phyloP scores from a whole-genome alignment of 1,284 basidiomycete species.

The Pisolithus thermaeus region DNA sequence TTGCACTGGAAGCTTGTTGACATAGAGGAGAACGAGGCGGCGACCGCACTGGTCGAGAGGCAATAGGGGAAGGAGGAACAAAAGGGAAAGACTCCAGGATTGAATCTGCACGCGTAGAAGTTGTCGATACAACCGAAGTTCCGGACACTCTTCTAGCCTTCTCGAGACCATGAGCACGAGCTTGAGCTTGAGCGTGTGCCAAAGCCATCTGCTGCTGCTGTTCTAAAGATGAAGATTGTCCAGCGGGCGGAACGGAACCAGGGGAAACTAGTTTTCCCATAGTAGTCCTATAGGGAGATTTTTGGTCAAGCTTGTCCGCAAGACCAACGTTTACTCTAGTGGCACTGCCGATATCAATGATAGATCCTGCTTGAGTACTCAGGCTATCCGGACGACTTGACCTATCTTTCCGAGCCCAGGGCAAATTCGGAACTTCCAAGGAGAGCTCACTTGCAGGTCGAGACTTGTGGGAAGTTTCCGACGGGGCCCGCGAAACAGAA shows the following conservation, averaged over 20 bases:
- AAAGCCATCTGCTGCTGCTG: constrained; percentile 58
- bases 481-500: constrained; percentile 36
- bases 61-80: constrained; percentile 78
- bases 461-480: constrained; percentile 38
- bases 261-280: constrained; percentile 55
- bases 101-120: constrained; percentile 70
- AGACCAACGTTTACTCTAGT: constrained; percentile 59
- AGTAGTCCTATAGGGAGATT: constrained; percentile 50
- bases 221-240: constrained; percentile 38
- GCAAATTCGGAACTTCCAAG: constrained; percentile 32
- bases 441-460: constrained; percentile 31
- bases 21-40: constrained; percentile 66
- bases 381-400: constrained; percentile 53
- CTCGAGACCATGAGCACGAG: constrained; percentile 47
- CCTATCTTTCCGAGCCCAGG: constrained; percentile 35
- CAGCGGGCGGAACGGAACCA: constrained; percentile 21
- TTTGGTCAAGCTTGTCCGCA: constrained; percentile 33
- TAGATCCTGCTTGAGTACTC: constrained; percentile 56
- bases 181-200: constrained; percentile 50
- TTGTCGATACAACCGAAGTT: constrained; percentile 57
- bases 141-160: constrained; percentile 49
- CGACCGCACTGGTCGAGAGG: constrained; percentile 64
- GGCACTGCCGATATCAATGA: constrained; percentile 58
- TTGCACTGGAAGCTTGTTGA: constrained; percentile 44
- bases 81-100: constrained; percentile 81